Conservation (phyloP, 805 yeast species). For the Lipomyces yamadae region DNA sequence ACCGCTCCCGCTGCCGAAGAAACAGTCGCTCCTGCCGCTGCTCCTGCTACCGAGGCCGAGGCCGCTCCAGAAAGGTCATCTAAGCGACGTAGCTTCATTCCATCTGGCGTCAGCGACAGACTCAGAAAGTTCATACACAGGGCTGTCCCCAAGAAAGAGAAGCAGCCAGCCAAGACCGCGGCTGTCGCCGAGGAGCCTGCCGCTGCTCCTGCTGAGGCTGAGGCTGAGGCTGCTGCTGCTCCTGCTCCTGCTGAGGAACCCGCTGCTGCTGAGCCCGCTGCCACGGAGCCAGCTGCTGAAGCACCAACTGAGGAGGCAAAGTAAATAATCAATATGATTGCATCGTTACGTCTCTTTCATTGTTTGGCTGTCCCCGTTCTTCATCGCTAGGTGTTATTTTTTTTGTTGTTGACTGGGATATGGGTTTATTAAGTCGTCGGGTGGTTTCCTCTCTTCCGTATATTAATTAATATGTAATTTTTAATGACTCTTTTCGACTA, state of each 20-base stretch:
- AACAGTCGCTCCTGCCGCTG: conserved; percentile 24
- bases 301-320: conserved; percentile 8
- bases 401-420: neutral
- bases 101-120: conserved; percentile 34
- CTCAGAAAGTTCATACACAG: conserved; percentile 32
- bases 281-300: neutral
- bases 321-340: neutral
- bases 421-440: neutral
- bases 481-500: neutral
- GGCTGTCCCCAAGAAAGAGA: conserved; percentile 24
- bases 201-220: conserved; percentile 9
- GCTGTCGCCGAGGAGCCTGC: conserved; percentile 13
- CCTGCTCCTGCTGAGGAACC: conserved; percentile 15
- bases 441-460: neutral
- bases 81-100: conserved; percentile 32
- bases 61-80: conserved; percentile 16
- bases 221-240: conserved; percentile 11
- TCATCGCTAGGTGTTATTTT: conserved; percentile 1
- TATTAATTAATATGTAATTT: conserved; percentile 8
- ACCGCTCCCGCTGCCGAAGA: conserved; percentile 7
- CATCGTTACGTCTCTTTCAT: conserved; percentile 1
- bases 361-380: conserved; percentile 1
- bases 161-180: conserved; percentile 7
- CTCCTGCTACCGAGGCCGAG: conserved; percentile 18
- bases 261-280: conserved; percentile 11